Evolutionary conservation across 1,284 basidiomycete species (phyloP).

Genomic region (Tilletia setariae): DNA sequence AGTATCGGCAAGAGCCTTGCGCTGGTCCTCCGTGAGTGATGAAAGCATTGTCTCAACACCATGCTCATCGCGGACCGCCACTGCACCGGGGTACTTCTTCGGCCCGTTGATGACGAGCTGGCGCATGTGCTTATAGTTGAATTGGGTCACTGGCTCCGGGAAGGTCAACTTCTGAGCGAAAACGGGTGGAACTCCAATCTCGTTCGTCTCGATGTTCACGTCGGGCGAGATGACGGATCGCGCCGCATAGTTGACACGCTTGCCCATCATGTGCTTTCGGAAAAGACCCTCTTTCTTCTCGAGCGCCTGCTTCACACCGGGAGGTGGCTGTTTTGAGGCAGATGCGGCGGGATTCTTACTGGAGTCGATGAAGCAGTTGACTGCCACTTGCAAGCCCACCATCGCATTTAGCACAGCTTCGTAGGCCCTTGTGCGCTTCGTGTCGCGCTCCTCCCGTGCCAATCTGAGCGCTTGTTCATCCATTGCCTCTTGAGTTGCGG

Average conservation of each 20-base stretch:
- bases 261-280: constrained; percentile 99
- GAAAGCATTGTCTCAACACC: constrained; percentile 60
- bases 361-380: constrained; percentile 97
- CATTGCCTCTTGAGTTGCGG: constrained; percentile 18
- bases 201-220: constrained; percentile 98
- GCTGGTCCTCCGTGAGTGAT: constrained; percentile 76
- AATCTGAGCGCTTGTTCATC: constrained; percentile 24
- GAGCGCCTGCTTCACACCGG: constrained; percentile 91
- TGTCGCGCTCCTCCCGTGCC: constrained; percentile 45
- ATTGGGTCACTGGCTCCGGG: constrained; percentile 90
- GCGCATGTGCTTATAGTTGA: constrained; percentile 84
- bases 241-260: constrained; percentile 98
- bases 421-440: constrained; percentile 61
- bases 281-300: constrained; percentile 99
- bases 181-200: constrained; percentile 96
- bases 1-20: constrained; percentile 95
- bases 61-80: constrained; percentile 92
- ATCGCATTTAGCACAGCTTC: constrained; percentile 73
- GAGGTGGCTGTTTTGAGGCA: constrained; percentile 83
- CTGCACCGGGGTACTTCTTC: constrained; percentile 84
- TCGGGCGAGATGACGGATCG: constrained; percentile 99
- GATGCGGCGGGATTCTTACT: constrained; percentile 86
- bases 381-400: constrained; percentile 86
- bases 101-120: constrained; percentile 90
- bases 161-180: constrained; percentile 97